Percentiles rank a stretch among this genome's conserved stretches.
Conservation (phyloP, 805 yeast species). For the Grigorovia yakushimaensis region DNA sequence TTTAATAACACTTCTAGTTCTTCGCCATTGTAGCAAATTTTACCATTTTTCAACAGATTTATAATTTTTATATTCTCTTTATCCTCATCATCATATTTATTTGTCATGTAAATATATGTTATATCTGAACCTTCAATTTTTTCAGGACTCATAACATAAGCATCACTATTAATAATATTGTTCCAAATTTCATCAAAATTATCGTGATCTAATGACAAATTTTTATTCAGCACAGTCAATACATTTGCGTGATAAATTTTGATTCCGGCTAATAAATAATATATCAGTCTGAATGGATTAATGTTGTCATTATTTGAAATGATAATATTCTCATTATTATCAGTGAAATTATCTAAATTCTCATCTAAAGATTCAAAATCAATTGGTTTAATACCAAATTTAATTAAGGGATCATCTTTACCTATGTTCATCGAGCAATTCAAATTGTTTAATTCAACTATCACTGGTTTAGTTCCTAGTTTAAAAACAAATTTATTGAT, state of each 20-base stretch:
- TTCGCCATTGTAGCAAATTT: not conserved
- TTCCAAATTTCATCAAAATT: conserved; percentile 1
- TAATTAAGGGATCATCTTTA: not conserved
- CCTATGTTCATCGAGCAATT: conserved; percentile 7
- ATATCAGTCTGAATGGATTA: not conserved
- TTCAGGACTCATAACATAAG: not conserved
- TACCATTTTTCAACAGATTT: not conserved
- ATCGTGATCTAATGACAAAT: not conserved
- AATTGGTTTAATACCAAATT: not conserved
- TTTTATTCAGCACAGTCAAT: not conserved
- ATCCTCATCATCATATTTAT: not conserved
- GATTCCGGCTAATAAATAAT: not conserved
- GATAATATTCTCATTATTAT: not conserved
- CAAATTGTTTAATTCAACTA: conserved; percentile 3
- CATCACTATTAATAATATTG: not conserved
- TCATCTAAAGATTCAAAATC: not conserved
- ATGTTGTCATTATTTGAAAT: not conserved
- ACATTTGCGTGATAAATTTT: not conserved
- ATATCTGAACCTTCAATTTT: not conserved
- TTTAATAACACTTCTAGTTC: not conserved
- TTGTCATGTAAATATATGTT: not conserved
- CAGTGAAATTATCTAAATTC: no score
- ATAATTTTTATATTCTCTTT: not conserved
- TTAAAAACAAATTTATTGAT: conserved; percentile 1
- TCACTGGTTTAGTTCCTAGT: conserved; percentile 19